These are phyloP conservation scores for Rubus idaeus DNA, from an alignment of 306 rosid species.

Conservation along the genomic window DNA sequence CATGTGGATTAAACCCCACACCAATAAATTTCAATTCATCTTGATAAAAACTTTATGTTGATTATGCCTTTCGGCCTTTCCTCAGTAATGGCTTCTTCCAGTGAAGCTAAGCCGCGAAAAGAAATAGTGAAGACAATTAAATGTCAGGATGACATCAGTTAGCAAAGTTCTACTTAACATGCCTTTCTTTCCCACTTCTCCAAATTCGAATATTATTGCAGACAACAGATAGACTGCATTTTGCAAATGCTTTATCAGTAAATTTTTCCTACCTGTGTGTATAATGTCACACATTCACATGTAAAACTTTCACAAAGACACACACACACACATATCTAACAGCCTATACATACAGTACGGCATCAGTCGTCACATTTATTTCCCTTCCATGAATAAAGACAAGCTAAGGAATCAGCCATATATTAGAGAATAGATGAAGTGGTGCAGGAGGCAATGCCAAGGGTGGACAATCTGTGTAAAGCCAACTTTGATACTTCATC, in stretches of 20 bases:
- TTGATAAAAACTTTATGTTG: neutral
- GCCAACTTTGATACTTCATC: too few species aligned
- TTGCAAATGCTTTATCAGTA: neutral
- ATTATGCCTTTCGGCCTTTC: neutral
- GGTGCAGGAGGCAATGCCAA: too few species aligned
- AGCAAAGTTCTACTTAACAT: neutral
- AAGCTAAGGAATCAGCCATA: too few species aligned
- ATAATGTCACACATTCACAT: neutral
- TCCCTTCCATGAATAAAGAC: neutral
- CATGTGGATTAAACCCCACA: neutral
- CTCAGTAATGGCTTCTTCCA: neutral
- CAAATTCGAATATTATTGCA: neutral
- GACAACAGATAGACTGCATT: neutral
- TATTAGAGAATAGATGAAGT: too few species aligned
- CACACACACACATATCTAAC: neutral
- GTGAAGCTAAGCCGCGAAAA: neutral
- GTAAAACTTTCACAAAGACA: neutral
- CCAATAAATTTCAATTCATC: constrained; percentile 29
- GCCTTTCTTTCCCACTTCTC: neutral
- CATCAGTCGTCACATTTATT: neutral
- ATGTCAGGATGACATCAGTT: neutral
- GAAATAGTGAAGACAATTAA: neutral
- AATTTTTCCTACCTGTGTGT: neutral
- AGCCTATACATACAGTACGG: neutral
- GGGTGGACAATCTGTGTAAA: too few species aligned